Evolutionary conservation across 1,284 basidiomycete genomes (phyloP).

Genomic region (Puccinia polysora): DNA sequence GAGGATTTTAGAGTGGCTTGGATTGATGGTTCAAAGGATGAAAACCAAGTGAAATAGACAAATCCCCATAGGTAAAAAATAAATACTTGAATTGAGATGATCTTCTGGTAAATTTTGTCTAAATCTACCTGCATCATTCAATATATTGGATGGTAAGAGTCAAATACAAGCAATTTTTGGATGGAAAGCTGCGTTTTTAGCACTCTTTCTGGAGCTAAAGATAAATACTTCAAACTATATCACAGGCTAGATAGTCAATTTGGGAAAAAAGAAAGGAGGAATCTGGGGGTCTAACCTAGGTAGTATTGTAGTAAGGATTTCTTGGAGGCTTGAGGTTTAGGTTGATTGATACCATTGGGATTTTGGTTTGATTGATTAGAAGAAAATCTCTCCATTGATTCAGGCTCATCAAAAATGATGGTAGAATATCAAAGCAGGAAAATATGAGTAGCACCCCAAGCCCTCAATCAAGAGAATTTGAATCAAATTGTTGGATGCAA

Average conservation of each 20-base stretch:
- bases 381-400: background rate
- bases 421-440: background rate
- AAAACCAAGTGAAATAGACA: slow-evolving; percentile 41
- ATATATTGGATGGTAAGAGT: background rate
- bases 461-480: slow-evolving; percentile 24
- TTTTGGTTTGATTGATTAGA: background rate
- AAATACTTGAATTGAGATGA: slow-evolving; percentile 27
- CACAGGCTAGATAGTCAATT: background rate
- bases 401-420: background rate
- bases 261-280: background rate
- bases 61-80: slow-evolving; percentile 31
- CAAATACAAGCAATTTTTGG: background rate
- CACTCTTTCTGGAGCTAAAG: background rate
- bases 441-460: slow-evolving; percentile 5
- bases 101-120: slow-evolving; percentile 32
- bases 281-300: slow-evolving; percentile 15
- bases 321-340: background rate
- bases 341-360: background rate
- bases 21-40: slow-evolving; percentile 20
- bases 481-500: background rate
- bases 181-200: background rate
- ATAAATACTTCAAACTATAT: too few species aligned
- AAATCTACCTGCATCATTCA: slow-evolving; percentile 1
- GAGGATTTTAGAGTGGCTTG: background rate
- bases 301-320: slow-evolving; percentile 32